Evolutionary conservation across 129 eudicot species (phyloP), one percentile per base, ranked within the genome.

Genomic region (Ambrosia trifida): DNA sequence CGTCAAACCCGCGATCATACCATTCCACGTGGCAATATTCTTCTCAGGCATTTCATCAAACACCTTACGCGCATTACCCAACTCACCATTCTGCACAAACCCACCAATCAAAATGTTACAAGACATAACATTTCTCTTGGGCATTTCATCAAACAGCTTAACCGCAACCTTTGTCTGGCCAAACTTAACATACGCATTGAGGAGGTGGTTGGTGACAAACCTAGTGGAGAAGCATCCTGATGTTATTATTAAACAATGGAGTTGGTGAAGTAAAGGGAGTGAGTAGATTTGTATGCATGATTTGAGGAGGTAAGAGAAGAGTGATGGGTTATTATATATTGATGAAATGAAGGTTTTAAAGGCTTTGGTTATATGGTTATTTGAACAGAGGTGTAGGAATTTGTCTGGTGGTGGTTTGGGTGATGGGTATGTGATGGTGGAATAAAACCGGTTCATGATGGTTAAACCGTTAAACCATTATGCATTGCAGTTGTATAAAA

Each of bases 11-110:
- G 87, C 70, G 7, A 93, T 56, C 80, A 93, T 76, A 0, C 90
- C 96, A 50, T 87, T 93, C 98, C 98, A 89, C 2, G 92, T 75
- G 1, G 95, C 96, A 1, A 88, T 59, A 73, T 92, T 92, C 72
- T 84, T 80, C 45, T 75, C 59, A n/a, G 78, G 83, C 96, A 89
- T 89, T 80, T 82, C 80, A 28, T 89, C 79, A 54, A 89, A 93
- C 69, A 89, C 28, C 28, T 72, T 76, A 2, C 66, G 65, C 1
- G 98, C 95, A 12, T 78, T 50, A 43, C 53, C 90, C 88, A 89
- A 68, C 16, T 89, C 88, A 1, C 90, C 95, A 49, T 43, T 83
- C 57, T 78, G 84, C 11, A 93, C 79, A 58, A 45, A 78, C 68
- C 95, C 95, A 2, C 82, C 87, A 50, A 93, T 83, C 76, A 87